phyloP scores from a whole-genome alignment of 1,284 basidiomycete species.

The Polyporus tsugae region DNA sequence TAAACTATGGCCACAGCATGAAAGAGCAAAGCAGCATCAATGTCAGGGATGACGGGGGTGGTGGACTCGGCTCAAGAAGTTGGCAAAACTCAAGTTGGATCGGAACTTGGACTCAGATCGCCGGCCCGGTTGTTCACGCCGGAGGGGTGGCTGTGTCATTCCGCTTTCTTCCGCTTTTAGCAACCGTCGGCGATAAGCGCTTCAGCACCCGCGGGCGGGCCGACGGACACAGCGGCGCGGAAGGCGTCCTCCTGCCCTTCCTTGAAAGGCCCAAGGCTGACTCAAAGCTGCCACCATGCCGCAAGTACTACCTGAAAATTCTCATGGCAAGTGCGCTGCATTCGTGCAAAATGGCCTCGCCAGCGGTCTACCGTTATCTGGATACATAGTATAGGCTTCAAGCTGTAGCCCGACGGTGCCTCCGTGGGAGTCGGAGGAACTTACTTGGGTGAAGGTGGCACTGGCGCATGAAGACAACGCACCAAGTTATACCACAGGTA shows the following conservation, averaged over 20 bases:
- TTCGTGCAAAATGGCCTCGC: background rate
- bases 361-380: background rate
- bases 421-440: background rate
- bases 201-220: no score
- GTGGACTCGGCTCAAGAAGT: background rate
- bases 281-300: no score
- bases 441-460: background rate
- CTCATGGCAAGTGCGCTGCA: background rate
- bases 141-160: background rate
- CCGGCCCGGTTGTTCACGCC: background rate
- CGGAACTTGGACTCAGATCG: background rate
- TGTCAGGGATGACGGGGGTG: background rate
- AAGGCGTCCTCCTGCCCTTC: no score
- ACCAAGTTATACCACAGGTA: background rate
- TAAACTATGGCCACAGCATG: background rate
- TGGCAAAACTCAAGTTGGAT: background rate
- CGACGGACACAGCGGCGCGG: no score
- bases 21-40: background rate
- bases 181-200: background rate
- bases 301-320: no score
- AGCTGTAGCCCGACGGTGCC: background rate
- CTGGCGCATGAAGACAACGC: background rate
- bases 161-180: background rate
- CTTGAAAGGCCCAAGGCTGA: no score
- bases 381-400: background rate